Evolutionary conservation across 2,329 filamentous ascomycete genomes (phyloP), one percentile per base, ranked within the genome.

Genomic region (Keithomyces neogunnii): DNA sequence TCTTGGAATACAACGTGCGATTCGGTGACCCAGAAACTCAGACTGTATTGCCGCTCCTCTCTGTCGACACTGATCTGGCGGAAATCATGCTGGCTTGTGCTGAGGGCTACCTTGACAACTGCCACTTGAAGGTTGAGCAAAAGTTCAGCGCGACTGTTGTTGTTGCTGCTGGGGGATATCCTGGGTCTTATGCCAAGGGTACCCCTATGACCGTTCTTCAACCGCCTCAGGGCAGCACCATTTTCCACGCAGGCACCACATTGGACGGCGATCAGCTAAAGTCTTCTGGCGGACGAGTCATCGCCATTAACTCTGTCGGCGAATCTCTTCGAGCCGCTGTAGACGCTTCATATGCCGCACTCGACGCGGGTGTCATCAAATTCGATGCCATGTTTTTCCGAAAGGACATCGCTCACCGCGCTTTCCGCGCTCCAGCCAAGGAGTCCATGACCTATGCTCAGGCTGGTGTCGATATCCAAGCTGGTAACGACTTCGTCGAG

Each of bases 1-100:
- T 89, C 7, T 77, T 96, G 49, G 90, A 96, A 69, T 96, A 96
- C 74, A 96, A 96, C 61, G 89, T 95, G 47, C 84, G 91, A 52
- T 95, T 95, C 63, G 91, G 91, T 46, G 90, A 96, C 64, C 91
- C 91, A 2, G 91, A 96, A 70, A 93, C 89, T 0, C 89, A 96
- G 71, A 93, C 87, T 3, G 77, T 96, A 26, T 74, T 96, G 9
- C 84, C 88, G 8, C 75, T 96, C 19, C 77, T 96, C 62, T 85
- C 80, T 45, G 71, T 78, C 51, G 84, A 93, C 55, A 89, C 86
- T 28, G 91, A 96, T 69, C 76, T 97, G 47, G 91, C 89, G 1
- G 83, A 92, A 65, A 78, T 96, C 54, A 91, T 96, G 86, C 75
- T 91, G 44, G 89, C 90, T 51, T 95, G 89, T 67, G 82, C 86